Base-by-base conservation (phyloP, 768 basidiomycete species). In the Tricholoma bakamatsutake region DNA sequence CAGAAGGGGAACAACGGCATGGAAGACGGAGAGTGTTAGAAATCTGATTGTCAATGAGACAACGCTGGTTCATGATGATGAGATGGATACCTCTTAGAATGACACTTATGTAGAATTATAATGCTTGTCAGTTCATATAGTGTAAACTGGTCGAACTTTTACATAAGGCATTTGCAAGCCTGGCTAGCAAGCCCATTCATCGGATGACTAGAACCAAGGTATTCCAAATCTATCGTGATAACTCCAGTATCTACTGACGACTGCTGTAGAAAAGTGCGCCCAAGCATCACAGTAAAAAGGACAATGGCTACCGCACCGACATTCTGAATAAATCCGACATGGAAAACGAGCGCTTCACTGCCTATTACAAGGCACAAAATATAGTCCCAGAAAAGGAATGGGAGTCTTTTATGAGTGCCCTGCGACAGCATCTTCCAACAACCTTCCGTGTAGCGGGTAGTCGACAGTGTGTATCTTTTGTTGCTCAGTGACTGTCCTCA, bases 391-490 rank as follows among this genome's bases (percentile, higher is more conserved):
- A 86, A 0, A 80, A 82, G 1, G 91, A 98, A 67, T 98, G 93
- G 91, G 78, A 84, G 0, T 48, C 60, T 1, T 88, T 98, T 57
- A 70, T 93, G 60, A 77, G 81, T 5, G 68, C 80, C 0, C 67
- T 96, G 55, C 79, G 81, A 42, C 74, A 74, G 27, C 89, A 90
- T 35, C 74, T 98, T 39, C 97, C 97, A 3, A 96, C 93, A 0
- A 97, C 95, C 0, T 99, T 99, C 69, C 80, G 97, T 39, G 85
- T 99, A 15, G 87, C 93, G 0, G 92, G 93, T 0, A 92, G 87
- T 60, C 78, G 93, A 67, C 81, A 88, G 95, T 95, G 67, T 59
- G 74, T 72, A 40, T 59, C 35, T 33, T 42, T 15, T 33, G 33
- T 34, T 39, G 51, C 30, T 21, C 46, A 10, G n/a, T 24, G 33